Base-by-base conservation (phyloP, 1,139 yeast genomes). In the Scheffersomyces stambukii region DNA sequence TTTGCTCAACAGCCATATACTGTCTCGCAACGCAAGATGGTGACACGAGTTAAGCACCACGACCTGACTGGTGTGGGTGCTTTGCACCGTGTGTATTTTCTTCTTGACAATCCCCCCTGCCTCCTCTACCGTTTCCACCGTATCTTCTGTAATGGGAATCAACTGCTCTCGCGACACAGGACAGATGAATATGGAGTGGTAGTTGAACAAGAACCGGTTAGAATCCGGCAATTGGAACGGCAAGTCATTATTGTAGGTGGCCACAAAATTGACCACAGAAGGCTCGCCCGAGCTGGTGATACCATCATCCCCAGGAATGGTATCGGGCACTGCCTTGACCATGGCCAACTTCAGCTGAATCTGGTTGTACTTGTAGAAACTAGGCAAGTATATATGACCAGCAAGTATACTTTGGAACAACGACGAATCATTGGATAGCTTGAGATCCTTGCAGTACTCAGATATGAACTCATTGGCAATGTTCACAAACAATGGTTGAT, bases 141-240 rank as follows among this genome's bases (percentile, higher is more conserved):
- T 33, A 9, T 27, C 32, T 6, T 48, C 49, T 2, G 66, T 55
- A 15, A 62, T 45, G 4, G 74, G 73, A 12, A 64, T 48, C 16
- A 63, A 45, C 46, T 89, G 96, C 43, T 86, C 95, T 52, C 85
- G 83, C 6, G 91, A 74, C 2, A 88, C 89, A 0, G 96, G 96
- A 52, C 96, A 88, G 4, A 86, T 88, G 53, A 86, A 88, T 3
- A 88, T 78, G 0, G 95, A 85, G 54, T 88, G 96, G 55, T 77
- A 83, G 34, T 68, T 53, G 46, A 67, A 67, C 22, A 66, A 47
- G 36, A 65, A 64, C 29, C 67, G 43, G 36, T 54, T 60, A 4
- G 62, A 45, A 33, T 66, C 71, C 1, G 70, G 66, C 18, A 67
- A 45, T 40, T 62, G 70, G 42, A 67, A 67, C 5, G 73, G 73